phyloP scores from a whole-genome alignment of 257 asterid species.

The Salvia hispanica region DNA sequence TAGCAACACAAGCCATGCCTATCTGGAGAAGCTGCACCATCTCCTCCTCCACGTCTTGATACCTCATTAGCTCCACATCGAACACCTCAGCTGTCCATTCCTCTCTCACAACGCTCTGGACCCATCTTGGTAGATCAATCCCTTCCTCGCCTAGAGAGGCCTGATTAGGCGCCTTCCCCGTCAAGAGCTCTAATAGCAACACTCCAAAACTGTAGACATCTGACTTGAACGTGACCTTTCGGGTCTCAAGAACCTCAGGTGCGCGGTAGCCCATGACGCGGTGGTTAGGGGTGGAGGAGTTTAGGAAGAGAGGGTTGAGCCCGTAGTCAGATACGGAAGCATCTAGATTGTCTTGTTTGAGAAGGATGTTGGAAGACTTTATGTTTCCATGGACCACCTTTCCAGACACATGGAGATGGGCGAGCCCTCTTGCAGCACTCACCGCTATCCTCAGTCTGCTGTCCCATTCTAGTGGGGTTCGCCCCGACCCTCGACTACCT shows the following conservation, averaged over 20 bases:
- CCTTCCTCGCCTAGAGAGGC: slow-evolving; percentile 95
- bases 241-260: slow-evolving; percentile 86
- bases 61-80: slow-evolving; percentile 91
- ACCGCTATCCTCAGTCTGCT: slow-evolving; percentile 70
- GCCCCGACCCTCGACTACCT: slow-evolving; percentile 99
- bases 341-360: slow-evolving; percentile 62
- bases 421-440: slow-evolving; percentile 80
- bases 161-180: slow-evolving; percentile 94
- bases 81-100: slow-evolving; percentile 99
- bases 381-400: slow-evolving; percentile 89
- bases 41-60: slow-evolving; percentile 91
- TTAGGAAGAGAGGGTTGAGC: slow-evolving; percentile 70
- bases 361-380: slow-evolving; percentile 88
- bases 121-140: slow-evolving; percentile 95
- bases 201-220: slow-evolving; percentile 95
- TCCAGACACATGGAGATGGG: slow-evolving; percentile 71
- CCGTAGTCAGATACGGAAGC: slow-evolving; percentile 82
- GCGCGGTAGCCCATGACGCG: slow-evolving; percentile 91
- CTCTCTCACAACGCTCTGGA: slow-evolving; percentile 92
- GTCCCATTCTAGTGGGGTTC: slow-evolving; percentile 96
- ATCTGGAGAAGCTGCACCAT: slow-evolving; percentile 97
- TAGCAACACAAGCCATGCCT: slow-evolving; percentile 89
- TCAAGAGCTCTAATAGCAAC: slow-evolving; percentile 69
- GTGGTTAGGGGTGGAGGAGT: slow-evolving; percentile 66
- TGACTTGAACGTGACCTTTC: slow-evolving; percentile 72